Percentiles rank a stretch among this genome's conserved stretches.
phyloP scores from a whole-genome alignment of 768 basidiomycete species.

The Auriscalpium orientale region DNA sequence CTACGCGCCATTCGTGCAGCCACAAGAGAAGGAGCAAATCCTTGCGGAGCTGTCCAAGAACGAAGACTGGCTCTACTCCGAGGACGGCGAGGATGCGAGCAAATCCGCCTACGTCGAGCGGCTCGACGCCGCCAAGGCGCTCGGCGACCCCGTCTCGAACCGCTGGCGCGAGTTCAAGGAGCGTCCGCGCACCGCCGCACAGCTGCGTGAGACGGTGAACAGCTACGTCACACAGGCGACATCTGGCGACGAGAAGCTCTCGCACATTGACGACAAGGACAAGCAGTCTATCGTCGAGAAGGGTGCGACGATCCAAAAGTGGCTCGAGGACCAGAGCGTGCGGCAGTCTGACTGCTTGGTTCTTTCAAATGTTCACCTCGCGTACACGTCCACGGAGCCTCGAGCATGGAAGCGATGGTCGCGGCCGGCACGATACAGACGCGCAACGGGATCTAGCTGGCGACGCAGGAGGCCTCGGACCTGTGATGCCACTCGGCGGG shows the following conservation, averaged over 20 bases:
- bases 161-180: conserved; percentile 82
- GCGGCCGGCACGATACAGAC: too few relatives aligned
- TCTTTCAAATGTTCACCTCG: too few relatives aligned
- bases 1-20: conserved; percentile 67
- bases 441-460: too few relatives aligned
- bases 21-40: conserved; percentile 73
- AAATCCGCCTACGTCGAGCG: conserved; percentile 91
- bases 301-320: conserved; percentile 84
- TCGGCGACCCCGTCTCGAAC: conserved; percentile 81
- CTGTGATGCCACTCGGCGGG: too few relatives aligned
- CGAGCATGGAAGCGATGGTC: too few relatives aligned
- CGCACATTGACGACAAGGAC: conserved; percentile 88
- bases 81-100: conserved; percentile 91
- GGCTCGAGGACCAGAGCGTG: conserved; percentile 89
- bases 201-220: conserved; percentile 85
- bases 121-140: conserved; percentile 73
- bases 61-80: conserved; percentile 96
- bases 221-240: conserved; percentile 79
- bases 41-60: conserved; percentile 63
- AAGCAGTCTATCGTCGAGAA: conserved; percentile 83
- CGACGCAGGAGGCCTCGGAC: too few relatives aligned
- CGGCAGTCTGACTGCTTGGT: conserved; percentile 63
- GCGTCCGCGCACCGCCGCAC: conserved; percentile 60
- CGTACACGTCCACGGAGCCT: too few relatives aligned
- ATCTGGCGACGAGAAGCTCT: conserved; percentile 74